Conservation (phyloP, 2,329 filamentous ascomycete genomes). For the Fusarium secorum region DNA sequence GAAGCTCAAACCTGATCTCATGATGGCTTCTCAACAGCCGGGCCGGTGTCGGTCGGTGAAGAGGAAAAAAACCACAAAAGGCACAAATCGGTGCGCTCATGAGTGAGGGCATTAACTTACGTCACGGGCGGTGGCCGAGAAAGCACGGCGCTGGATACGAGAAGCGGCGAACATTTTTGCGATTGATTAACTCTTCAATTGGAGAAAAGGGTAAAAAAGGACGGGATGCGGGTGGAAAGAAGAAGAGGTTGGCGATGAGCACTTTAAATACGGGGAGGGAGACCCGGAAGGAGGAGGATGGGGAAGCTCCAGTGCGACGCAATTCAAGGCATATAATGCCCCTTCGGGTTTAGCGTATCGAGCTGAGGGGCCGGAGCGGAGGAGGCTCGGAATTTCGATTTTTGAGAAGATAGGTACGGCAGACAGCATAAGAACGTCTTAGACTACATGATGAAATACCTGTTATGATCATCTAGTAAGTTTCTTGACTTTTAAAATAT, state of each 20-base stretch:
- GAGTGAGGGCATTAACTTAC: slow-evolving; percentile 57
- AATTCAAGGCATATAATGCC: slow-evolving; percentile 13
- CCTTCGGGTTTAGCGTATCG: slow-evolving; percentile 8
- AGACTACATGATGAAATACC: neutral
- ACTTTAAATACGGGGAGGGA: slow-evolving; percentile 39
- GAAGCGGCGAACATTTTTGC: slow-evolving; percentile 76
- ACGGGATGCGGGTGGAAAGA: slow-evolving; percentile 33
- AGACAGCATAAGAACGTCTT: neutral
- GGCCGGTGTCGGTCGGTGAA: slow-evolving; percentile 32
- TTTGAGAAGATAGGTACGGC: slow-evolving; percentile 34
- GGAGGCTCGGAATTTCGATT: slow-evolving; percentile 35
- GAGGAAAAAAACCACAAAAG: slow-evolving; percentile 20
- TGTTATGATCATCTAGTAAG: neutral
- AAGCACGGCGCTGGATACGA: slow-evolving; percentile 77
- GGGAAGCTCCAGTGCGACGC: slow-evolving; percentile 28
- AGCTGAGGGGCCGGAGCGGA: slow-evolving; percentile 35
- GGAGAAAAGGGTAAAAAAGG: slow-evolving; percentile 37
- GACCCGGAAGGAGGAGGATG: slow-evolving; percentile 28
- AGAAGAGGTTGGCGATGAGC: slow-evolving; percentile 37
- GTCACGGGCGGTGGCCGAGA: slow-evolving; percentile 80
- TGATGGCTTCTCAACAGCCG: slow-evolving; percentile 7
- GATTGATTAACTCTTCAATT: slow-evolving; percentile 35
- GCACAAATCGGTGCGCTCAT: slow-evolving; percentile 9
- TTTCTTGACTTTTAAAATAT: neutral
- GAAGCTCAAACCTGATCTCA: neutral